These are phyloP conservation scores for Kwoniella sp. DNA, from an alignment of 768 basidiomycete species.

Conservation along the genomic window DNA sequence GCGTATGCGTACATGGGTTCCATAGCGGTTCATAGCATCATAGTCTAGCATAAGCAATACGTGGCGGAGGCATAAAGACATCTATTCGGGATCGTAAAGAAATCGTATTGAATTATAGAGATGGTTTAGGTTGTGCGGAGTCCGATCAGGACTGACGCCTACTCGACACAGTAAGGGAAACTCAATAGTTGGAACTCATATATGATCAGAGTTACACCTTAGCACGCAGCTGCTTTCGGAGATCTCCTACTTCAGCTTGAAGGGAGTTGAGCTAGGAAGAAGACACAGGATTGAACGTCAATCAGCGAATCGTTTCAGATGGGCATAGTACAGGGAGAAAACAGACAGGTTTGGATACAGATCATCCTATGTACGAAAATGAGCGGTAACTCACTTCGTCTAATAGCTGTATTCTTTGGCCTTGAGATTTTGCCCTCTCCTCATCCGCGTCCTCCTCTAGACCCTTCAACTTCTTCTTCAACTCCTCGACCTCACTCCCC, in stretches of 20 bases:
- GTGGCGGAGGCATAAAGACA: not conserved
- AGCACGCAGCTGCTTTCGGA: conserved; percentile 46
- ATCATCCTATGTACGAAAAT: too few species aligned
- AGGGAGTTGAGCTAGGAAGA: conserved; percentile 50
- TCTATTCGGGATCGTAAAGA: not conserved
- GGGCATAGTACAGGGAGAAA: too few species aligned
- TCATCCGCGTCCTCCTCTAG: conserved; percentile 65
- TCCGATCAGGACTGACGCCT: too few species aligned
- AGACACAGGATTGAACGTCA: too few species aligned
- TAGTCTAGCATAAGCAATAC: not conserved
- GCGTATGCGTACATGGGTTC: too few species aligned
- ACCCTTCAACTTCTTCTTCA: conserved; percentile 68
- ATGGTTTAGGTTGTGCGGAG: not conserved
- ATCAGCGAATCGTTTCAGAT: too few species aligned
- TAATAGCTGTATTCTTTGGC: conserved; percentile 76
- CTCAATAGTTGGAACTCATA: too few species aligned
- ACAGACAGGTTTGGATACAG: too few species aligned
- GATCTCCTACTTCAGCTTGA: conserved; percentile 49
- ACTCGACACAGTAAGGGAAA: too few species aligned
- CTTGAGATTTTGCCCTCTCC: conserved; percentile 70
- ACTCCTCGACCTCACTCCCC: conserved; percentile 60
- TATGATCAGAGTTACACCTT: conserved; percentile 1
- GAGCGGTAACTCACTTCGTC: conserved; percentile 82
- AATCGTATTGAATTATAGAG: not conserved
- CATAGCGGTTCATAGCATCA: not conserved